Conservation (phyloP, 2,329 filamentous ascomycete species). For the Colletotrichum sublineola region DNA sequence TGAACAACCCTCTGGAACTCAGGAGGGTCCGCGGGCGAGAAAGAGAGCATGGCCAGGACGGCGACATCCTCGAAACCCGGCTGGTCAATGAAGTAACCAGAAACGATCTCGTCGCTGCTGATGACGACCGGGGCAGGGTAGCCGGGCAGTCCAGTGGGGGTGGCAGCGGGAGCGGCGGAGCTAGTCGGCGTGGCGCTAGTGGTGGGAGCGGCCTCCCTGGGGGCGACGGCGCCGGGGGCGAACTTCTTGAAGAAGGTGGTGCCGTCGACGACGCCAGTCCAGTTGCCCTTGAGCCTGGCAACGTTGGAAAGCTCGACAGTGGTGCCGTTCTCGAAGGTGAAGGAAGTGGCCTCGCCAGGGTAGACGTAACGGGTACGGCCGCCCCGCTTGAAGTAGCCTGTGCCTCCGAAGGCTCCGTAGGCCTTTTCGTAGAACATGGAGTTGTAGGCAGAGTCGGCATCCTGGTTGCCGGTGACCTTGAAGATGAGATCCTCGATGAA, state of each 20-base stretch:
- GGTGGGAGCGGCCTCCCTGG: no score
- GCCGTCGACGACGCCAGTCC: conserved; percentile 50
- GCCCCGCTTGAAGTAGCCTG: conserved; percentile 49
- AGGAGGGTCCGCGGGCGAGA: conserved; percentile 45
- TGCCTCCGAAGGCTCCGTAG: conserved; percentile 31
- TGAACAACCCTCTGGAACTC: conserved; percentile 53
- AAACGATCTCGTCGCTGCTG: conserved; percentile 45
- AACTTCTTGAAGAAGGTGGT: conserved; percentile 51
- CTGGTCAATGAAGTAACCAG: conserved; percentile 52
- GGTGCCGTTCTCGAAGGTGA: conserved; percentile 55
- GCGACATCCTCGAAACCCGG: conserved; percentile 51
- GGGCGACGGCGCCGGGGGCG: conserved; percentile 40
- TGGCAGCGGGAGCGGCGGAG: no score
- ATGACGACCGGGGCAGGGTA: conserved; percentile 50
- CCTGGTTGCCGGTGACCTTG: conserved; percentile 43
- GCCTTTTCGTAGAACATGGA: conserved; percentile 52
- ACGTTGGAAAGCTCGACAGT: conserved; percentile 47
- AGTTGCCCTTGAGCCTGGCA: conserved; percentile 48
- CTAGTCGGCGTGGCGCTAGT: no score
- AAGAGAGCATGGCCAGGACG: conserved; percentile 47
- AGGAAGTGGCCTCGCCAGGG: conserved; percentile 49
- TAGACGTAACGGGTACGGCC: conserved; percentile 48
- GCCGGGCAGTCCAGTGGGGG: neutral
- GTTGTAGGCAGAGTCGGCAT: conserved; percentile 53
- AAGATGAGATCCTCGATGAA: conserved; percentile 44